Evolutionary conservation across 148 eudicot species (phyloP).

Genomic region (Camellia granthamiana): DNA sequence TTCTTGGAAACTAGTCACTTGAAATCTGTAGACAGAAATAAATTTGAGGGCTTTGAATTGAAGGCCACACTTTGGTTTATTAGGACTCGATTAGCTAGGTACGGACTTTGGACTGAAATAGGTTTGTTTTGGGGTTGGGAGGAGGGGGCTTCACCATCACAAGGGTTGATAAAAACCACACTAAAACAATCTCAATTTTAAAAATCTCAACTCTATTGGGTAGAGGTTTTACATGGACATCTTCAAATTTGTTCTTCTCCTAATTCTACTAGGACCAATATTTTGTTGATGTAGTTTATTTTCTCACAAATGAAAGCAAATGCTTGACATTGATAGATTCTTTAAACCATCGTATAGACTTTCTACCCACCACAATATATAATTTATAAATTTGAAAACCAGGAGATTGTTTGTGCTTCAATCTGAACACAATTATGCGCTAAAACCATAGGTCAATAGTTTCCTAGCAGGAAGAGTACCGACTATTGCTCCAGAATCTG

Average conservation of each 20-base stretch:
- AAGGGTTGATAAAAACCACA: no score
- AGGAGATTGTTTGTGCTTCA: background rate
- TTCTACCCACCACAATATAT: background rate
- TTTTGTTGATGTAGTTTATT: background rate
- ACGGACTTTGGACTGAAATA: background rate
- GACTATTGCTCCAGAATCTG: background rate
- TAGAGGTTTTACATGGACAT: background rate
- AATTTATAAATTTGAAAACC: background rate
- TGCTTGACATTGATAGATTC: background rate
- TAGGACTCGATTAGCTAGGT: background rate
- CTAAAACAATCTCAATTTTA: background rate
- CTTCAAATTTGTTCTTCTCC: background rate
- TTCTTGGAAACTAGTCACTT: background rate
- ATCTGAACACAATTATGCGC: background rate
- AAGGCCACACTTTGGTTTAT: background rate
- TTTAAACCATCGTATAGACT: background rate
- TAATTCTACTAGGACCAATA: background rate
- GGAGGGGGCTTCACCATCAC: background rate
- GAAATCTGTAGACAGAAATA: background rate
- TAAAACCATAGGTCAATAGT: background rate
- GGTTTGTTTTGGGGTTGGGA: background rate
- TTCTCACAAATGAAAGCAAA: background rate
- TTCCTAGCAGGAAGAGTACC: background rate
- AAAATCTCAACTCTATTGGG: background rate
- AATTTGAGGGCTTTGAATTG: background rate